phyloP scores from a whole-genome alignment of 192 early-diverging fungal species.

The Gorgonomyces haynaldii region DNA sequence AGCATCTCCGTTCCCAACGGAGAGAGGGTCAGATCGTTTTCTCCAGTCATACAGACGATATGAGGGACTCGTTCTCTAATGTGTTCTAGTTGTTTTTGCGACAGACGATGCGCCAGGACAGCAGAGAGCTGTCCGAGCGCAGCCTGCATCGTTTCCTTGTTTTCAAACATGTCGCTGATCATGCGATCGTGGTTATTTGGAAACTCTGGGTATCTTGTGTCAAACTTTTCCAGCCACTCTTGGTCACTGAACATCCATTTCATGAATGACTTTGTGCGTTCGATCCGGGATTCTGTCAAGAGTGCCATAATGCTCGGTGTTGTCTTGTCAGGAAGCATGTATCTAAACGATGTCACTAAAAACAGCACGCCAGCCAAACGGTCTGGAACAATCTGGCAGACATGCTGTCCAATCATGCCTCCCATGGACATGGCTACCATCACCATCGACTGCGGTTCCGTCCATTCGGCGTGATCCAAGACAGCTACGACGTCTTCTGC shows the following conservation, averaged over 20 bases:
- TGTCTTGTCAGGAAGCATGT: not conserved
- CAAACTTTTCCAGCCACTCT: not conserved
- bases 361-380: not conserved
- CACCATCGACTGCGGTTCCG: not conserved
- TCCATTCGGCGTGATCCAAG: conserved; percentile 58
- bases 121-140: not conserved
- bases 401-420: not conserved
- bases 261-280: not conserved
- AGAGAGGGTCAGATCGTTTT: not conserved
- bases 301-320: not conserved
- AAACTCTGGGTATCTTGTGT: not conserved
- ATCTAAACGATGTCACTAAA: not conserved
- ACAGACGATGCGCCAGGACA: not conserved
- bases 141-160: not conserved
- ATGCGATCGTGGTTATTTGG: not conserved
- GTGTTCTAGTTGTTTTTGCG: not conserved
- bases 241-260: not conserved
- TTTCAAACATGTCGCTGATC: not conserved
- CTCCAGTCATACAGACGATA: not conserved
- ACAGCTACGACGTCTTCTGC: conserved; percentile 53
- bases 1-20: not conserved
- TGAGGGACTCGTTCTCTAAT: not conserved
- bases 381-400: not conserved
- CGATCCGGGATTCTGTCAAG: not conserved
- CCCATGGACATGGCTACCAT: conserved; percentile 14